phyloP scores from a whole-genome alignment of 352 stramenopile genomes.

The Pythium folliculosum region DNA sequence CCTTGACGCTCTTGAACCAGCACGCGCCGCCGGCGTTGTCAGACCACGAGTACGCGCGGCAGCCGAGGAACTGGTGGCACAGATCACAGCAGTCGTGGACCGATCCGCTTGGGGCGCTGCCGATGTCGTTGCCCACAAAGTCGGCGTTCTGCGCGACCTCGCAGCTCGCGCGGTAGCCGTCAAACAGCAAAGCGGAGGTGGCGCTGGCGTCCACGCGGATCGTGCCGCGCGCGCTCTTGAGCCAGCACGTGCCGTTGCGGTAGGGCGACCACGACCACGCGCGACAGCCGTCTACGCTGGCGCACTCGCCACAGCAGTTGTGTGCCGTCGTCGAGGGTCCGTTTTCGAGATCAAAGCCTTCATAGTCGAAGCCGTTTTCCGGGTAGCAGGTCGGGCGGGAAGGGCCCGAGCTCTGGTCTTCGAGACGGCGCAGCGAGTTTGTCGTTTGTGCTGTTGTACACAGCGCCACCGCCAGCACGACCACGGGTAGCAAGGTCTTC shows the following conservation, averaged over 20 bases:
- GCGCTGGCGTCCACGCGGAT: not conserved
- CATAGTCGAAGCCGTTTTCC: conserved; percentile 1
- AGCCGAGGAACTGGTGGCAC: not conserved
- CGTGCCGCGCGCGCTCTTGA: conserved; percentile 19
- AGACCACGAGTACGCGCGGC: conserved; percentile 23
- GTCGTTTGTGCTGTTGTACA: not conserved
- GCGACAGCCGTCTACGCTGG: not conserved
- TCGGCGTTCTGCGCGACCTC: not conserved
- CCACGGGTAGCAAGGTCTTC: not conserved
- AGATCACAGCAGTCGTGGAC: not conserved
- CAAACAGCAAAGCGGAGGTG: not conserved
- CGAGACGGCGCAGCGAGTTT: not conserved
- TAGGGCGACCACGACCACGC: not conserved
- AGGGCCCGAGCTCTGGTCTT: not conserved
- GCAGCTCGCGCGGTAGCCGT: not conserved
- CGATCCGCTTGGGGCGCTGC: not conserved
- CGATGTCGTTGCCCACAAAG: conserved; percentile 7
- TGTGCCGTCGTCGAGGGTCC: not conserved
- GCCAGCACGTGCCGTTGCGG: conserved; percentile 23
- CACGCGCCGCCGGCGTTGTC: conserved; percentile 25
- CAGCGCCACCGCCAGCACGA: not conserved
- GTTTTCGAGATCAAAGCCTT: conserved; percentile 1
- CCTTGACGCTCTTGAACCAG: conserved; percentile 27
- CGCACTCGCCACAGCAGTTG: not conserved
- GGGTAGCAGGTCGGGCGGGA: not conserved